A percentile compares a stretch with the other conserved stretches of the same genome.
Evolutionary conservation across 306 rosid genomes (phyloP).

Genomic region (Vigna mungo): DNA sequence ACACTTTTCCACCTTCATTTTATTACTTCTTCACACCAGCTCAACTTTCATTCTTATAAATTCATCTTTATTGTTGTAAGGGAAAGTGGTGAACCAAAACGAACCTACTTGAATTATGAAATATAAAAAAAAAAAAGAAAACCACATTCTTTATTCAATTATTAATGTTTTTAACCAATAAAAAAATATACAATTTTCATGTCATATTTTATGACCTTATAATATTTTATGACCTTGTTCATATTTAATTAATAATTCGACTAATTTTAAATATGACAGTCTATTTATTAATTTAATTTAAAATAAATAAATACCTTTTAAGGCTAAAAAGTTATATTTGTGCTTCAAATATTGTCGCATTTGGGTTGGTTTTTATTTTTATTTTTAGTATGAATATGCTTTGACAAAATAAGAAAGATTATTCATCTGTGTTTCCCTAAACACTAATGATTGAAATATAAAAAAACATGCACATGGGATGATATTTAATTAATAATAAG

Average conservation of each 20-base stretch:
- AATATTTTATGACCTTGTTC: not conserved
- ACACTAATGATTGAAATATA: slow-evolving; percentile 2
- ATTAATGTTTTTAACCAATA: not conserved
- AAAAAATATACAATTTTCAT: too few species aligned
- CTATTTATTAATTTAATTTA: not conserved
- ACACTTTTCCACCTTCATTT: not conserved
- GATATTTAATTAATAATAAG: slow-evolving; percentile 22
- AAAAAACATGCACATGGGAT: slow-evolving; percentile 14
- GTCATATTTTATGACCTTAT: not conserved
- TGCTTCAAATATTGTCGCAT: too few species aligned
- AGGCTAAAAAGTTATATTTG: not conserved
- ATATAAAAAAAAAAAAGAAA: not conserved
- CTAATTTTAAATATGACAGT: too few species aligned
- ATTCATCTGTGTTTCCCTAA: not conserved
- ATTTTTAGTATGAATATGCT: not conserved
- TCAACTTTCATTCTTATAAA: not conserved
- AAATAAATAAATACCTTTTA: too few species aligned
- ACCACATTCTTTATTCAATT: not conserved
- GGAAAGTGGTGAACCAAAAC: not conserved
- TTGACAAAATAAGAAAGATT: slow-evolving; percentile 4
- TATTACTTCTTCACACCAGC: not conserved
- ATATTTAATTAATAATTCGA: not conserved
- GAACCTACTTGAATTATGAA: not conserved
- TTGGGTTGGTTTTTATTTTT: not conserved
- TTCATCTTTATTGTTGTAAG: not conserved